Conservation (phyloP, 805 yeast genomes). For the Sporopachydermia quercuum region DNA sequence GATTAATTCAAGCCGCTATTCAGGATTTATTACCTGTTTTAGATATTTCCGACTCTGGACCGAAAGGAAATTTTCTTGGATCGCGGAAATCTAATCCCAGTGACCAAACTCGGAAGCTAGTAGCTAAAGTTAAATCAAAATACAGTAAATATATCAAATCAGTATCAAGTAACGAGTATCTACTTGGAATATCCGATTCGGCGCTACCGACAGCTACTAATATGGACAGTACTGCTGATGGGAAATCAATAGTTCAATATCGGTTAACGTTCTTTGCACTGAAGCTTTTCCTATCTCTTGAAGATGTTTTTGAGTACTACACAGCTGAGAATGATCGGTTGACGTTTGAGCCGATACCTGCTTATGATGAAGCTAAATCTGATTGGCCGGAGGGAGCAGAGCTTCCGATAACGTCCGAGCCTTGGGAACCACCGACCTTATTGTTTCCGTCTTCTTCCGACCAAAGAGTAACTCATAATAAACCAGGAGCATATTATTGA, state of each 20-base stretch:
- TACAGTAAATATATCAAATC: neutral
- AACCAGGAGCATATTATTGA: no score
- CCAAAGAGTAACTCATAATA: no score
- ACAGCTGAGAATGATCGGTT: slow-evolving; percentile 17
- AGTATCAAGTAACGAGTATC: neutral
- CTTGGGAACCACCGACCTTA: slow-evolving; percentile 17
- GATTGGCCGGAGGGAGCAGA: slow-evolving; percentile 21
- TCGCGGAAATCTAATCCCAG: neutral
- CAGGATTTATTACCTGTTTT: neutral
- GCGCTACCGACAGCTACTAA: neutral
- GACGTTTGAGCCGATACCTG: slow-evolving; percentile 18
- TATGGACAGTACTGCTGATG: neutral
- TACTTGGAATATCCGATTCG: neutral
- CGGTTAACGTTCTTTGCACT: neutral
- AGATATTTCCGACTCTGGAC: neutral
- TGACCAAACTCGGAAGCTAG: neutral
- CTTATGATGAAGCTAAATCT: slow-evolving; percentile 11
- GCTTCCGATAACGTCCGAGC: slow-evolving; percentile 12
- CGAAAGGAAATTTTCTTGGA: neutral
- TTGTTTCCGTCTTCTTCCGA: no score
- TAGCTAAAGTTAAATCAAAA: neutral
- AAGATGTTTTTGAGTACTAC: slow-evolving; percentile 8
- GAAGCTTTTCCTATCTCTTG: slow-evolving; percentile 4
- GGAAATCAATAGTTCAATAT: neutral
- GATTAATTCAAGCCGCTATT: neutral